Percentiles rank a stretch among this genome's conserved stretches.
phyloP scores from a whole-genome alignment of 2,329 filamentous ascomycete species.

The Trichoderma afroharzianum region DNA sequence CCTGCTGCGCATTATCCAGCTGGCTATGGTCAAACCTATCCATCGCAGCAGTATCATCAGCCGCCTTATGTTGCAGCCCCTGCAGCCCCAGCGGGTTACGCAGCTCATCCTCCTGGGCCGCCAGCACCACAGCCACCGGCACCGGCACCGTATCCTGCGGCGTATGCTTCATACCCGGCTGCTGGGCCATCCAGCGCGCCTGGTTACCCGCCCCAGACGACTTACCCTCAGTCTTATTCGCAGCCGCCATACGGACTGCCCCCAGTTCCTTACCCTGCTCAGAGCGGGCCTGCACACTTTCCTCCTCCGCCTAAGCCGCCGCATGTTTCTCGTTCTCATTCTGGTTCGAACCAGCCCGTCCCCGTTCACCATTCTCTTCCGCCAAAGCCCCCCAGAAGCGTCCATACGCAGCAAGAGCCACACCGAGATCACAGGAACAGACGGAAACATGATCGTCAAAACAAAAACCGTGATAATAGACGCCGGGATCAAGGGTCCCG shows the following conservation, averaged over 20 bases:
- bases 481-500: constrained; percentile 26
- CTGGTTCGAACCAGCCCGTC: constrained; percentile 19
- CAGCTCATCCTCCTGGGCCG: constrained; percentile 16
- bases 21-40: constrained; percentile 28
- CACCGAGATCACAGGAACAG: constrained; percentile 31
- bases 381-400: constrained; percentile 31
- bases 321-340: constrained; percentile 19
- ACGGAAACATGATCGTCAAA: constrained; percentile 32
- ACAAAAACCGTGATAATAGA: constrained; percentile 29
- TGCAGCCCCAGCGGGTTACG: constrained; percentile 19
- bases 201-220: constrained; percentile 10
- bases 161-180: constrained; percentile 21
- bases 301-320: constrained; percentile 16
- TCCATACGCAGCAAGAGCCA: constrained; percentile 27
- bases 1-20: constrained; percentile 25
- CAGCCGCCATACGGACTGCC: constrained; percentile 23
- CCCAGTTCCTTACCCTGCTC: constrained; percentile 24
- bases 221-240: constrained; percentile 20
- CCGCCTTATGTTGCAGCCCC: constrained; percentile 21
- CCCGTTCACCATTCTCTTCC: constrained; percentile 28
- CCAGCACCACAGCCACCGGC: constrained; percentile 12
- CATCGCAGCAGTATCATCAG: constrained; percentile 25
- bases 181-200: constrained; percentile 18
- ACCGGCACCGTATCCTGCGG: constrained; percentile 12
- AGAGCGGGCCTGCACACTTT: constrained; percentile 18